These are phyloP conservation scores for Teratosphaeria gauchensis DNA, from an alignment of 2,329 filamentous ascomycete genomes.

Conservation along the genomic window DNA sequence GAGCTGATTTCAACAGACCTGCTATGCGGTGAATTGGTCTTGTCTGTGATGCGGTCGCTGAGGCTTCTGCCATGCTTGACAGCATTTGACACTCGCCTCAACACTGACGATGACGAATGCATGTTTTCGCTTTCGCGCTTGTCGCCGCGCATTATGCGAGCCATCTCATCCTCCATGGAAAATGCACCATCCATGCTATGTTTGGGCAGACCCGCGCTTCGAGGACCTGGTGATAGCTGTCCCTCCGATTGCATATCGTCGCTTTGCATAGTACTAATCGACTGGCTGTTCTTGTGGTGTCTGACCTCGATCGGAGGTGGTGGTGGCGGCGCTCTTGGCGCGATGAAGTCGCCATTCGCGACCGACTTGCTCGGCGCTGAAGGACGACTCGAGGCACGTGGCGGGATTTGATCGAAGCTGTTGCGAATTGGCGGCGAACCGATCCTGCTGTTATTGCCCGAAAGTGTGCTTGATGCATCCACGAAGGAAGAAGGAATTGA, in stretches of 20 bases:
- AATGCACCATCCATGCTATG: constrained; percentile 74
- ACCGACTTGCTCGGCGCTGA: constrained; percentile 32
- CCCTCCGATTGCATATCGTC: constrained; percentile 22
- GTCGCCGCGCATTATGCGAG: constrained; percentile 71
- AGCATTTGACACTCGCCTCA: constrained; percentile 84
- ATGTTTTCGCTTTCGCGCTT: constrained; percentile 25
- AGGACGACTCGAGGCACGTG: constrained; percentile 39
- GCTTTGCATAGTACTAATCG: constrained; percentile 36
- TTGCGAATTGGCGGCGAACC: constrained; percentile 17
- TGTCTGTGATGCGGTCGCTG: constrained; percentile 46
- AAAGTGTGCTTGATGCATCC: constrained; percentile 25
- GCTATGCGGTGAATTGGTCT: constrained; percentile 26
- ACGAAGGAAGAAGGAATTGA: constrained; percentile 26
- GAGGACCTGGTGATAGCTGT: constrained; percentile 20
- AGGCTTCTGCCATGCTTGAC: constrained; percentile 86
- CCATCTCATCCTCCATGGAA: constrained; percentile 92
- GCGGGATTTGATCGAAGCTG: constrained; percentile 35
- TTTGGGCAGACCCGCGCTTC: constrained; percentile 30
- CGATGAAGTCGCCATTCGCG: constrained; percentile 33
- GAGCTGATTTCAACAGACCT: constrained; percentile 31
- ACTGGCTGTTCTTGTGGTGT: constrained; percentile 33
- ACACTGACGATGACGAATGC: constrained; percentile 46
- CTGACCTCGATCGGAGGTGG: constrained; percentile 23
- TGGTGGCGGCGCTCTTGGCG: constrained; percentile 37
- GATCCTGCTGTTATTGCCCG: constrained; percentile 17